Percentiles rank a stretch among this genome's conserved stretches.
Conservation (phyloP, 2,329 filamentous ascomycete species). For the Ophiostoma sp. region DNA sequence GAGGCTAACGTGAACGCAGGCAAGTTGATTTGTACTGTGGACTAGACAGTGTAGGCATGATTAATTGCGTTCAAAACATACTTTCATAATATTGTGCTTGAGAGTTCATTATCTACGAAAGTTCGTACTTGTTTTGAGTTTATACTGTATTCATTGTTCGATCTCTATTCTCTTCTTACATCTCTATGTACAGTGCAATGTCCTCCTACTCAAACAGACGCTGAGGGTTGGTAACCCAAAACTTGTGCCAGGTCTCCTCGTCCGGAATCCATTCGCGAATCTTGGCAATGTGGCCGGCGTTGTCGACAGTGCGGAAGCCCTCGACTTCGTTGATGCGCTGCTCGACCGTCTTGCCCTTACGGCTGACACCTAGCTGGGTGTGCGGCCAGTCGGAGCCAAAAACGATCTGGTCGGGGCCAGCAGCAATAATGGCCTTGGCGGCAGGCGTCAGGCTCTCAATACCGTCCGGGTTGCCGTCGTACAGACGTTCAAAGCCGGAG, state of each 20-base stretch:
- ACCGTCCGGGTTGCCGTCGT: slow-evolving; percentile 27
- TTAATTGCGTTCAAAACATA: too few species aligned
- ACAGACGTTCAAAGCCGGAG: slow-evolving; percentile 34
- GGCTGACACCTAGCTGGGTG: slow-evolving; percentile 29
- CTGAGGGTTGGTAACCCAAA: slow-evolving; percentile 32
- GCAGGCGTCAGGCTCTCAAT: slow-evolving; percentile 28
- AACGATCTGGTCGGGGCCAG: slow-evolving; percentile 31
- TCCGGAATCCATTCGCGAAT: slow-evolving; percentile 32
- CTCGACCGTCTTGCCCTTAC: slow-evolving; percentile 31
- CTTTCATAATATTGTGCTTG: too few species aligned
- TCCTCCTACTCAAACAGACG: slow-evolving; percentile 28
- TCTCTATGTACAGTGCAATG: background rate
- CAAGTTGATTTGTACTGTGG: slow-evolving; percentile 14
- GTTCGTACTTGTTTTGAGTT: background rate
- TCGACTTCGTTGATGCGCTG: slow-evolving; percentile 31
- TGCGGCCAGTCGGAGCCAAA: slow-evolving; percentile 34
- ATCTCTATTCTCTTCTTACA: background rate
- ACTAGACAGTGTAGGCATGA: background rate
- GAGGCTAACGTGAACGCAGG: slow-evolving; percentile 13
- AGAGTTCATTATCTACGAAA: background rate
- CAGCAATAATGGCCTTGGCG: slow-evolving; percentile 29
- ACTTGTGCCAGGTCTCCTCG: slow-evolving; percentile 30
- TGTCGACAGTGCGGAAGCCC: slow-evolving; percentile 30
- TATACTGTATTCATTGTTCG: background rate
- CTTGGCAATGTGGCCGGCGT: slow-evolving; percentile 29